Conservation (phyloP, 2,329 filamentous ascomycete genomes). For the Thelonectria blattea region DNA sequence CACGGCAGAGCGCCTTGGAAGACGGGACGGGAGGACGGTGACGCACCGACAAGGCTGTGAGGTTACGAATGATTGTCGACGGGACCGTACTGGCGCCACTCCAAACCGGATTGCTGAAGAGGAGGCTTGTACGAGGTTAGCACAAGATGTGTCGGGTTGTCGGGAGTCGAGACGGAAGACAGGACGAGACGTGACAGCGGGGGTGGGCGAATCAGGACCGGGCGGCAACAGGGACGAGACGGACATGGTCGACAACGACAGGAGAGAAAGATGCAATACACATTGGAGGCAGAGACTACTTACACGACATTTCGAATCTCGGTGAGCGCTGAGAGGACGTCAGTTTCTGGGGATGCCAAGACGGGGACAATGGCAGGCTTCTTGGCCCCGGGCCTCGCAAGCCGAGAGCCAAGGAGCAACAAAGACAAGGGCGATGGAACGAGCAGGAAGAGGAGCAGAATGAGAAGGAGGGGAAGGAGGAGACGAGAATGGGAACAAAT, state of each 20-base stretch:
- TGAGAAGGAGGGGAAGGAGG: conserved; percentile 15
- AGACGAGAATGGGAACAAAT: conserved; percentile 21
- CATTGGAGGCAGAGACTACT: conserved; percentile 33
- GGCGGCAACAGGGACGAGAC: conserved; percentile 1
- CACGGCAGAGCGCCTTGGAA: not conserved
- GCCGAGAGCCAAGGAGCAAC: not conserved
- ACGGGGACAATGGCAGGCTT: conserved; percentile 38
- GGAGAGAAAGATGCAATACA: conserved; percentile 14
- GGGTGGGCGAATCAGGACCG: not conserved
- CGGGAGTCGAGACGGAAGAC: not conserved
- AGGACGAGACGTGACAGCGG: conserved; percentile 14
- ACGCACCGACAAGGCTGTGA: conserved; percentile 62
- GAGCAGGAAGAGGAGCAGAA: conserved; percentile 17
- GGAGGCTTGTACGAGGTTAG: conserved; percentile 51
- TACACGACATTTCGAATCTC: conserved; percentile 60
- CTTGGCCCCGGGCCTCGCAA: conserved; percentile 31
- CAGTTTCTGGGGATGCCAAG: conserved; percentile 45
- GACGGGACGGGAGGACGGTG: not conserved
- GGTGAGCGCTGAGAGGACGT: conserved; percentile 51
- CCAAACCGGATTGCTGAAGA: conserved; percentile 66
- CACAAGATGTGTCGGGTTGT: not conserved
- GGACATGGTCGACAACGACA: conserved; percentile 4
- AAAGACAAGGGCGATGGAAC: not conserved
- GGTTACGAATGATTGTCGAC: conserved; percentile 61
- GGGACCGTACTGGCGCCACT: conserved; percentile 55